Evolutionary conservation across 495 filamentous ascomycete genomes (phyloP).

Genomic region (Hypomontagnella monticulosa): DNA sequence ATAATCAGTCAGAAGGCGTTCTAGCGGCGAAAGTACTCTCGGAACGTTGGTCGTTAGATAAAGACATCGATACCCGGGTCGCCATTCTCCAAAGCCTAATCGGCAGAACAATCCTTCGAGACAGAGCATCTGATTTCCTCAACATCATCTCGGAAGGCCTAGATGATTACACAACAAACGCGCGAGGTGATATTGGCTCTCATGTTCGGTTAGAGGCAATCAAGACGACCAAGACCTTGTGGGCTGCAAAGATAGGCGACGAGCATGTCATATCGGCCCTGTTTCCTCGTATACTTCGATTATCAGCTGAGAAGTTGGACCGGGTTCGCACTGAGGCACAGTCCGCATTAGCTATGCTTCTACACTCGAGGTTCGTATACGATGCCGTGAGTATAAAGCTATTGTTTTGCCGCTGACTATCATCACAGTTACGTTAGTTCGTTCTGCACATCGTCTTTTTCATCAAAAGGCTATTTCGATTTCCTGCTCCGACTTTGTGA

Average conservation of each 20-base stretch:
- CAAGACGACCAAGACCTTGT: constrained; percentile 62
- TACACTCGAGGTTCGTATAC: constrained; percentile 47
- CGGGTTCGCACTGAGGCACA: constrained; percentile 79
- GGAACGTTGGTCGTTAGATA: constrained; percentile 55
- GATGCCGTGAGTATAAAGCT: constrained; percentile 8
- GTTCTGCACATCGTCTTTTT: constrained; percentile 52
- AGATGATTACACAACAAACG: constrained; percentile 88
- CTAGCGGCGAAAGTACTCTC: constrained; percentile 32
- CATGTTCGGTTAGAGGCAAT: constrained; percentile 82
- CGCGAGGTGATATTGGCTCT: constrained; percentile 89
- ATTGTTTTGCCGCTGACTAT: constrained; percentile 14
- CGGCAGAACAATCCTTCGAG: constrained; percentile 51
- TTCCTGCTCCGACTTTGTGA: constrained; percentile 57
- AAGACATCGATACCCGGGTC: constrained; percentile 66
- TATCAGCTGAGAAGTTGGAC: constrained; percentile 89
- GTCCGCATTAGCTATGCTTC: constrained; percentile 50
- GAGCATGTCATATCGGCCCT: constrained; percentile 41
- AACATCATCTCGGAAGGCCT: constrained; percentile 62
- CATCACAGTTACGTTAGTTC: constrained; percentile 37
- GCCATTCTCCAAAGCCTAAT: constrained; percentile 68
- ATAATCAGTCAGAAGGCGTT: constrained; percentile 3
- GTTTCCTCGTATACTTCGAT: constrained; percentile 65
- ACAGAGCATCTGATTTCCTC: constrained; percentile 48
- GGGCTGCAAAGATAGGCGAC: constrained; percentile 42
- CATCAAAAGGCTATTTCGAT: constrained; percentile 61